These are phyloP conservation scores for Pilaira anomala DNA, from an alignment of 192 early-diverging fungal genomes.

Conservation along the genomic window DNA sequence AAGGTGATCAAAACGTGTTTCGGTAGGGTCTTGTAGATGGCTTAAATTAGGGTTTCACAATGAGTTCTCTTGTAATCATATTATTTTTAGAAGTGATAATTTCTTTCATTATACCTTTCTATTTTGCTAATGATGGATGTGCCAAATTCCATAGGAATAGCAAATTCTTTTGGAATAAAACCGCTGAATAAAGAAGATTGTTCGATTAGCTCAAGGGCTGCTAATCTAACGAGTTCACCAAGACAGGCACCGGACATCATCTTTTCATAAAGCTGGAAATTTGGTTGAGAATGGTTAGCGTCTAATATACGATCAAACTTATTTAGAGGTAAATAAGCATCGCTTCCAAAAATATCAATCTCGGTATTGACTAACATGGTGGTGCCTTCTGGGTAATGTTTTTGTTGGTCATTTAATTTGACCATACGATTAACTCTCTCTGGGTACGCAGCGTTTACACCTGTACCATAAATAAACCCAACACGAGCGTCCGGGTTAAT, in stretches of 20 bases:
- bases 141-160: slow-evolving; percentile 55
- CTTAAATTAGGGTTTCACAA: slow-evolving; percentile 47
- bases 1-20: slow-evolving; percentile 37
- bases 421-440: slow-evolving; percentile 69
- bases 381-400: slow-evolving; percentile 42
- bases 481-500: slow-evolving; percentile 73
- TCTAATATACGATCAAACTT: slow-evolving; percentile 85
- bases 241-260: slow-evolving; percentile 94
- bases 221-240: slow-evolving; percentile 82
- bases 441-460: slow-evolving; percentile 93
- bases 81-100: slow-evolving; percentile 36
- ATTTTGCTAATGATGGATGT: slow-evolving; percentile 43
- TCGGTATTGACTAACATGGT: slow-evolving; percentile 96
- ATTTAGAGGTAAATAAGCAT: slow-evolving; percentile 75
- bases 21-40: slow-evolving; percentile 45
- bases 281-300: slow-evolving; percentile 69
- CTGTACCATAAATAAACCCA: slow-evolving; percentile 90
- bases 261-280: slow-evolving; percentile 91
- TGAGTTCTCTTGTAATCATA: slow-evolving; percentile 32
- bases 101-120: slow-evolving; percentile 47
- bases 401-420: slow-evolving; percentile 62
- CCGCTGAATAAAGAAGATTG: slow-evolving; percentile 74
- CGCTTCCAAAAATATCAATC: slow-evolving; percentile 83
- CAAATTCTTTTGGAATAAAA: slow-evolving; percentile 46
- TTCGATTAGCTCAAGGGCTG: slow-evolving; percentile 75